phyloP scores from a whole-genome alignment of 139 green algal species.

The Diplosphaera chodatii region DNA sequence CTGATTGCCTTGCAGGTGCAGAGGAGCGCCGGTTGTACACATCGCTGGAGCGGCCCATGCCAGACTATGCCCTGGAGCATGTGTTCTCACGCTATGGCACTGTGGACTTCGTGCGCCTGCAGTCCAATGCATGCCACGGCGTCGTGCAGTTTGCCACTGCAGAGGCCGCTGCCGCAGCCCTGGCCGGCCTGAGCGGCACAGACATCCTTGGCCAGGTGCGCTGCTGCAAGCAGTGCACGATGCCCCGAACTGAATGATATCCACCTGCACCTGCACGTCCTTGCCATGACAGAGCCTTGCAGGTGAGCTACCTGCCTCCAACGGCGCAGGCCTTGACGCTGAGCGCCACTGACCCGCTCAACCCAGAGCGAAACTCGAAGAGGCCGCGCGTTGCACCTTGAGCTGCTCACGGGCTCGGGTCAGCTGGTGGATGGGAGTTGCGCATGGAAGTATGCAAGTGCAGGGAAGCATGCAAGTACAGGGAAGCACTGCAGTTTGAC shows the following conservation, averaged over 20 bases:
- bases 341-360: constrained; percentile 6
- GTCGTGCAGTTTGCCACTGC: constrained; percentile 34
- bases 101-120: constrained; percentile 7
- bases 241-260: no score
- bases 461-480: no score
- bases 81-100: constrained; percentile 37
- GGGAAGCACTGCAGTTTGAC: no score
- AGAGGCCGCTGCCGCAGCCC: constrained; percentile 27
- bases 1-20: background rate
- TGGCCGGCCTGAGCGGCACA: constrained; percentile 34
- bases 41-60: constrained; percentile 32
- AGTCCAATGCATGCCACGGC: constrained; percentile 32
- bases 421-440: no score
- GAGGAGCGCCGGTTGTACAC: constrained; percentile 36
- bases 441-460: no score
- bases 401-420: no score
- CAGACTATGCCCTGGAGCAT: constrained; percentile 42
- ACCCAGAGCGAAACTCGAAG: constrained; percentile 10
- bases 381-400: constrained; percentile 8
- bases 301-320: no score
- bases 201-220: constrained; percentile 23
- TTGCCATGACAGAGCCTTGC: no score
- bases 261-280: no score
- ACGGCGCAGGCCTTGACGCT: constrained; percentile 12
- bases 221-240: no score